Evolutionary conservation across 116 monocot species (phyloP), one percentile per base, ranked within the genome.

Genomic region (Papilionanthe hybrid): DNA sequence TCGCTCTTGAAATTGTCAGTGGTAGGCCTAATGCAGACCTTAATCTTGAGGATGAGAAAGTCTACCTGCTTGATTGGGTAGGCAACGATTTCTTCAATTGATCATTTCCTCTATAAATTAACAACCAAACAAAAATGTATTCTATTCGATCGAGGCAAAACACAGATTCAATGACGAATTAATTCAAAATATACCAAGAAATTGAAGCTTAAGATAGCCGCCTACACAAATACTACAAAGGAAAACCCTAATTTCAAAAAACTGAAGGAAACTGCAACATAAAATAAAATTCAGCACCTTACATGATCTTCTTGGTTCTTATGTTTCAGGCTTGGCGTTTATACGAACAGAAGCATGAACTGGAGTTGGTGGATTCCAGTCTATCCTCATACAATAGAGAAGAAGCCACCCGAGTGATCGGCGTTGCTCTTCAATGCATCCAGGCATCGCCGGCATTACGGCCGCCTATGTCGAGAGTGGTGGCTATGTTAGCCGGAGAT

Each of bases 61-160:
- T 78, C 29, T 94, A 92, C 78, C 85, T 96, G 73, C 92, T 96
- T 78, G 93, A 94, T 69, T 88, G 90, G 94, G 94, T 94, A 90
- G 45, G 82, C 71, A 30, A 30, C 5, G 23, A 63, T 37, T 37
- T 37, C 37, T 37, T 1, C 37, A 37, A 37, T 37, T 37, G 37
- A 37, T 37, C 37, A 37, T 37, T 37, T 37, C 37, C 37, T 37
- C 37, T 37, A 37, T 37, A 37, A 37, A 37, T 37, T 37, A 37
- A 37, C 3, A 37, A 37, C 37, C 37, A 37, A 37, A 2, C 37
- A 37, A 37, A 37, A 37, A 37, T 37, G 37, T 37, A 37, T 37
- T 1, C 37, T 1, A 37, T 37, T 37, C 37, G 37, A 37, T 37
- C 37, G 1, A 37, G 37, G 4, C 4, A 37, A n/a, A 37, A 37